A percentile compares a stretch with the other conserved stretches of the same genome.
phyloP scores from a whole-genome alignment of 108 stramenopile species.

The Cyclotella choctawhatcheeana region DNA sequence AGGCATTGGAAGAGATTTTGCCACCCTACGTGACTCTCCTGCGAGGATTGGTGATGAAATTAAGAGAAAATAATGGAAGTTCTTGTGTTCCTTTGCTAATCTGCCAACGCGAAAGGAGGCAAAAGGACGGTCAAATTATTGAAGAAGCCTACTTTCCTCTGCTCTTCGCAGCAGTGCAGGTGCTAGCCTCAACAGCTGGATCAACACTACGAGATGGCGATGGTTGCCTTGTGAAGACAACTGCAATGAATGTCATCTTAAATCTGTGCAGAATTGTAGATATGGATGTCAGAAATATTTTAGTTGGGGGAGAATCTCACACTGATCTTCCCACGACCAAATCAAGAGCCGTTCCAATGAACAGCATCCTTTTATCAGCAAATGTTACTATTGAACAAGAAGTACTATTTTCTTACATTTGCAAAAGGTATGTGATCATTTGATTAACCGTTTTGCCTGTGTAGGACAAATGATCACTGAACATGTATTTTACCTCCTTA shows the following conservation, averaged over 20 bases:
- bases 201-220: slow-evolving; percentile 38
- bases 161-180: slow-evolving; percentile 69
- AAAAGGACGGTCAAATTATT: background rate
- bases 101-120: slow-evolving; percentile 35
- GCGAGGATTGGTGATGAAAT: slow-evolving; percentile 63
- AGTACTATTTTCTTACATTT: slow-evolving; percentile 41
- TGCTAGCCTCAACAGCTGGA: slow-evolving; percentile 52
- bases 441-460: background rate
- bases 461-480: background rate
- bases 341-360: slow-evolving; percentile 32
- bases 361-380: background rate
- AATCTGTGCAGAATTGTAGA: slow-evolving; percentile 65
- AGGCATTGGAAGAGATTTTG: slow-evolving; percentile 75
- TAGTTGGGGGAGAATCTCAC: slow-evolving; percentile 39
- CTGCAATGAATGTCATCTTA: slow-evolving; percentile 72
- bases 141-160: slow-evolving; percentile 64
- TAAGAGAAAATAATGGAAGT: slow-evolving; percentile 54
- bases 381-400: slow-evolving; percentile 43
- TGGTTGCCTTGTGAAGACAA: slow-evolving; percentile 65
- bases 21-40: slow-evolving; percentile 77
- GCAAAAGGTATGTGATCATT: slow-evolving; percentile 29
- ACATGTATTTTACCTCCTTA: background rate
- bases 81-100: slow-evolving; percentile 40
- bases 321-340: slow-evolving; percentile 50
- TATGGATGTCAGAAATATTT: slow-evolving; percentile 56